Conservation (phyloP, 2,329 filamentous ascomycete species). For the Truncatella angustata region DNA sequence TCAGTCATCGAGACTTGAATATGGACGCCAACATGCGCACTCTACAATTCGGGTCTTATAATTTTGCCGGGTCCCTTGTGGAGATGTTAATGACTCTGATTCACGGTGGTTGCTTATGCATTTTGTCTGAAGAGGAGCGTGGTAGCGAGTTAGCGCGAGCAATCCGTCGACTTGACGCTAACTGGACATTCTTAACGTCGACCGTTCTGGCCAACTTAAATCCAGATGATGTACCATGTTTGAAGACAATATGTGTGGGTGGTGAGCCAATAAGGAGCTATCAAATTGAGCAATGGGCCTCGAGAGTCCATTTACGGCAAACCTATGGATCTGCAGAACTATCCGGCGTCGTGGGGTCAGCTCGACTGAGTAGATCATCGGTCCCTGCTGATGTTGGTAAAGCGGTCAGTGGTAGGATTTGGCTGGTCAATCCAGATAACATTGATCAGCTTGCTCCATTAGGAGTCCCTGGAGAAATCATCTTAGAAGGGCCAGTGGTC, state of each 20-base stretch:
- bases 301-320: too few relatives aligned
- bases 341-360: too few relatives aligned
- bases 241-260: neutral
- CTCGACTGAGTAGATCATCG: too few relatives aligned
- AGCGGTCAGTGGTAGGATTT: too few relatives aligned
- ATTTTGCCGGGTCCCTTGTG: neutral
- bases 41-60: neutral
- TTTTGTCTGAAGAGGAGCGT: neutral
- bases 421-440: slow-evolving; percentile 31
- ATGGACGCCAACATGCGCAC: neutral
- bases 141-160: neutral
- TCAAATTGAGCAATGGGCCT: too few relatives aligned
- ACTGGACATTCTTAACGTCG: neutral
- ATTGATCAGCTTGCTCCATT: slow-evolving; percentile 26
- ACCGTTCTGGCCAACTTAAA: neutral
- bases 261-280: too few relatives aligned
- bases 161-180: neutral
- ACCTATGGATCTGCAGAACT: too few relatives aligned
- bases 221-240: neutral
- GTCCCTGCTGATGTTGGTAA: too few relatives aligned
- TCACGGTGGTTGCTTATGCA: neutral
- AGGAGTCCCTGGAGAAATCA: slow-evolving; percentile 37
- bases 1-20: too few relatives aligned
- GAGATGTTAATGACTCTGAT: neutral
- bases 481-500: slow-evolving; percentile 34